phyloP scores from a whole-genome alignment of 1,284 basidiomycete species.

The Ganoderma resinaceum region DNA sequence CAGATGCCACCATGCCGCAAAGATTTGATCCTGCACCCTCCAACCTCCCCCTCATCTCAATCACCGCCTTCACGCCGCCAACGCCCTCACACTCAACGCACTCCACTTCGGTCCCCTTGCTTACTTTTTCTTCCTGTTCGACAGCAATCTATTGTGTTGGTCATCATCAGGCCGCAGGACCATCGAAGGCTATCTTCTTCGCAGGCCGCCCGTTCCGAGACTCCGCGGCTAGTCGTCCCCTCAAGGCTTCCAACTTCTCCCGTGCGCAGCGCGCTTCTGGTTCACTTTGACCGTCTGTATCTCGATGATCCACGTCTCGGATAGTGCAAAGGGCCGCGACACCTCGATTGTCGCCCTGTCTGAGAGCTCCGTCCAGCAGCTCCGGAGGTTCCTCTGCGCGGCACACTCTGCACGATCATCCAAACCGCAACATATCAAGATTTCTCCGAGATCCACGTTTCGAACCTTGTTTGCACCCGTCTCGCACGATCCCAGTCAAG shows the following conservation, averaged over 20 bases:
- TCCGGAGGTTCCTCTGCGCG: neutral
- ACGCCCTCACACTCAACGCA: neutral
- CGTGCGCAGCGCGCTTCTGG: neutral
- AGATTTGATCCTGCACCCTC: conserved; percentile 11
- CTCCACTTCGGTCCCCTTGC: neutral
- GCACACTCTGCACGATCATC: neutral
- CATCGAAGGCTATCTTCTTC: neutral
- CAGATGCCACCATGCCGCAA: conserved; percentile 20
- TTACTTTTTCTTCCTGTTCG: neutral
- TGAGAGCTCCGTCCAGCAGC: neutral
- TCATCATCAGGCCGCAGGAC: neutral
- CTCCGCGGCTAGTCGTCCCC: neutral
- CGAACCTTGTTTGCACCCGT: conserved; percentile 9
- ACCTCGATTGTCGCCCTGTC: neutral
- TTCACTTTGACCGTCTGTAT: neutral
- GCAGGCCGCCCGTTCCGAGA: neutral
- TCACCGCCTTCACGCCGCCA: conserved; percentile 7
- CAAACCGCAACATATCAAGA: conserved; percentile 4
- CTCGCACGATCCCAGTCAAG: conserved; percentile 1
- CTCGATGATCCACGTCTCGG: neutral
- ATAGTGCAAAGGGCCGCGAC: neutral
- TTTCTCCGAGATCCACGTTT: conserved; percentile 5
- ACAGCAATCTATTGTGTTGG: neutral
- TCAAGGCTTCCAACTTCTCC: neutral
- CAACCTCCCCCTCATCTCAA: conserved; percentile 18